Evolutionary conservation across 495 filamentous ascomycete species (phyloP), one percentile per base, ranked within the genome.

Genomic region (Rostrohypoxylon terebratum): DNA sequence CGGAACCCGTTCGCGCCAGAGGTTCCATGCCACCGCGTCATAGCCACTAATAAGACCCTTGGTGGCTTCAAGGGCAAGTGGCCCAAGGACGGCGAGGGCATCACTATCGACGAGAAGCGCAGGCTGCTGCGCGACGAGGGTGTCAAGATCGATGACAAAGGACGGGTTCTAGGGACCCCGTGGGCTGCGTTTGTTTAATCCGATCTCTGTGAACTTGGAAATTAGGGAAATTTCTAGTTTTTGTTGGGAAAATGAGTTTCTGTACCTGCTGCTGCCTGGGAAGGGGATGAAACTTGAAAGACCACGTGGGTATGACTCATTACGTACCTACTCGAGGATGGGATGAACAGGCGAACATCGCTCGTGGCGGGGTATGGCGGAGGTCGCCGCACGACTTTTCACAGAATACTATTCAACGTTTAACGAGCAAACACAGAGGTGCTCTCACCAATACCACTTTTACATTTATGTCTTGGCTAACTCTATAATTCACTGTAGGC

Each of bases 1-100:
- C 85, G 82, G 14, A 93, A 92, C 69, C 90, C 90, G 0, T 92
- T 88, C 70, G 90, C 90, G 40, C 90, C 91, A 0, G 81, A 83
- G 36, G 90, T 92, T 28, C 82, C 85, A 21, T 83, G 83, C 76
- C 82, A 89, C 80, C 77, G 87, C 60, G 79, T 86, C 69, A 76
- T 87, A 23, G 75, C 86, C 8, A 82, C 81, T 10, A 78, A 75
- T 23, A 77, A 82, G n/a, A 44, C 75, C 0, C 78, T 87, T 4
- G 85, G 85, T 47, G 85, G 85, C 7, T 87, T 87, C 79, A 85
- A 85, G 72, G 85, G 85, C 59, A 76, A 79, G 61, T 77, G 76
- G 38, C 77, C 79, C 0, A 73, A 73, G 45, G 75, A 79, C 59
- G 82, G 81, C n/a, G 79, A 81, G 60, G 79, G 77, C 7, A 75